phyloP scores from a whole-genome alignment of 108 stramenopile genomes.

The Cylindrotheca closterium region DNA sequence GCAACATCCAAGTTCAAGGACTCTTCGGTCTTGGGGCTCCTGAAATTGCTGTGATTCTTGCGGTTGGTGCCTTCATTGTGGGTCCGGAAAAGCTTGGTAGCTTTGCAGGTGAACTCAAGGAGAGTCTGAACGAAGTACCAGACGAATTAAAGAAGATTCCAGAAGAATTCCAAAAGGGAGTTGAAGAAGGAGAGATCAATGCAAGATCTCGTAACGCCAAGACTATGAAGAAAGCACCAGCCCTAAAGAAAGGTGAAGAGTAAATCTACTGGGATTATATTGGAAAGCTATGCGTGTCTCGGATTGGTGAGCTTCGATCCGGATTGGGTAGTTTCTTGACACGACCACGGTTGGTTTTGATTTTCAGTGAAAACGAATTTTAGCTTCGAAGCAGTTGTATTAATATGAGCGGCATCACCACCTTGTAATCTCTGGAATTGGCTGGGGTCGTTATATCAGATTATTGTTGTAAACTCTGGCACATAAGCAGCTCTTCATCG shows the following conservation, averaged over 20 bases:
- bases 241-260: too few relatives aligned
- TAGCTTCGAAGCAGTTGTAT: too few relatives aligned
- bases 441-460: too few relatives aligned
- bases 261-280: too few relatives aligned
- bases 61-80: slow-evolving; percentile 21
- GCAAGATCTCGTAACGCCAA: slow-evolving; percentile 67
- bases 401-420: too few relatives aligned
- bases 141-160: slow-evolving; percentile 57
- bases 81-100: slow-evolving; percentile 47
- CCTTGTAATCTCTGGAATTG: too few relatives aligned
- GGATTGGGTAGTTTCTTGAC: neutral
- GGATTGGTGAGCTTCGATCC: too few relatives aligned
- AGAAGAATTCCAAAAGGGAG: slow-evolving; percentile 78
- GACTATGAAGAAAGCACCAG: slow-evolving; percentile 46
- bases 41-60: slow-evolving; percentile 67
- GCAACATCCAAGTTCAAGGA: slow-evolving; percentile 62
- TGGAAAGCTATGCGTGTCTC: too few relatives aligned
- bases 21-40: slow-evolving; percentile 81
- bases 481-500: too few relatives aligned
- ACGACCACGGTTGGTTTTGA: too few relatives aligned
- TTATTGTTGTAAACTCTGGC: too few relatives aligned
- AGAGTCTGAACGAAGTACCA: slow-evolving; percentile 12
- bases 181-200: slow-evolving; percentile 73
- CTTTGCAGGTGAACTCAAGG: slow-evolving; percentile 61
- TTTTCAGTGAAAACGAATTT: too few relatives aligned